phyloP scores from a whole-genome alignment of 129 eudicot genomes.

The Lactuca saligna region DNA sequence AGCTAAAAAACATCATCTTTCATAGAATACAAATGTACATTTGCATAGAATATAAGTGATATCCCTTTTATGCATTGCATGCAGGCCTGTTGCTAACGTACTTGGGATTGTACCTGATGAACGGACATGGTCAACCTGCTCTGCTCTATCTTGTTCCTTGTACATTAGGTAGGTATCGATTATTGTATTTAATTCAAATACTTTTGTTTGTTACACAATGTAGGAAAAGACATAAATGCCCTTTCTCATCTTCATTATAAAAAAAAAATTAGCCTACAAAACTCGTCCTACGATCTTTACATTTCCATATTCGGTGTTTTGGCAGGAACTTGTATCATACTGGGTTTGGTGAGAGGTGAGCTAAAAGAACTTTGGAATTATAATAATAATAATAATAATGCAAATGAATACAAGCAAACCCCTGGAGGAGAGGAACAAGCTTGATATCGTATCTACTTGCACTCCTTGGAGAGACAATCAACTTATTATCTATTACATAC shows the following conservation, averaged over 20 bases:
- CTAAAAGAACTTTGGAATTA: slow-evolving; percentile 71
- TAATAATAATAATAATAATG: slow-evolving; percentile 23
- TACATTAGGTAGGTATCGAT: slow-evolving; percentile 60
- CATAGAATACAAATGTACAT: not conserved
- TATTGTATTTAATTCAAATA: not conserved
- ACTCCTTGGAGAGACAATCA: not conserved
- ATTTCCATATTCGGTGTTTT: not conserved
- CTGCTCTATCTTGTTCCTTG: slow-evolving; percentile 92
- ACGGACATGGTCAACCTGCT: slow-evolving; percentile 98
- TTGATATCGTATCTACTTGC: slow-evolving; percentile 17
- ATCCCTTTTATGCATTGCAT: not conserved
- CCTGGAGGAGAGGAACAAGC: slow-evolving; percentile 32
- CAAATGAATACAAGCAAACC: slow-evolving; percentile 22
- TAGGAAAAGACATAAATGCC: no score
- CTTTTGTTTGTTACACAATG: no score
- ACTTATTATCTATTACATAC: not conserved
- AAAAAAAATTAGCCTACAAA: no score
- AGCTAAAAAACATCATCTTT: not conserved
- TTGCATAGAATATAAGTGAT: not conserved
- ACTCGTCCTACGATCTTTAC: not conserved
- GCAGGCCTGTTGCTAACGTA: slow-evolving; percentile 71
- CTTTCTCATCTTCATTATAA: no score
- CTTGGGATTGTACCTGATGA: slow-evolving; percentile 75
- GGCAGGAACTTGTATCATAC: slow-evolving; percentile 60
- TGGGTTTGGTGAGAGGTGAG: slow-evolving; percentile 76